Percentiles rank a stretch among this genome's conserved stretches.
These are phyloP conservation scores for Aspergillus flavus DNA, from an alignment of 2,329 filamentous ascomycete species.

Conservation along the genomic window DNA sequence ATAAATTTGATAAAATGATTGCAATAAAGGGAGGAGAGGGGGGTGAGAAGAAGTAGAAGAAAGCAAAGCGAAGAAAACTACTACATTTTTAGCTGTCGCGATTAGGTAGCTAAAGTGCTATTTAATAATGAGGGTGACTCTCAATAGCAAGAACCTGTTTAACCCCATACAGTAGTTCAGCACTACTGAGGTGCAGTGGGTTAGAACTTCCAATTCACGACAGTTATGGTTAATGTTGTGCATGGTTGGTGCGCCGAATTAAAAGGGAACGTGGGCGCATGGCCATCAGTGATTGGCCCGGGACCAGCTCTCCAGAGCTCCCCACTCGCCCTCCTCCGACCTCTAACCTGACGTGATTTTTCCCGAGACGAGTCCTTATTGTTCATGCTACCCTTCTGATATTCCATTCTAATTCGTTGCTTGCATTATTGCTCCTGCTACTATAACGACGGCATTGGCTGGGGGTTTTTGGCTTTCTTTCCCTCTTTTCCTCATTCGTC, in stretches of 20 bases:
- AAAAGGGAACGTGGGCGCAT: conserved; percentile 21
- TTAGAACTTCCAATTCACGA: too few species aligned
- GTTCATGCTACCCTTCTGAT: conserved; percentile 1
- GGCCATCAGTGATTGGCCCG: conserved; percentile 19
- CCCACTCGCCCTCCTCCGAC: conserved; percentile 17
- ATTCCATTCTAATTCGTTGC: conserved; percentile 4
- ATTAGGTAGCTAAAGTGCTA: too few species aligned
- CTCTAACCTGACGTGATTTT: conserved; percentile 10
- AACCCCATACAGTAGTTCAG: background rate
- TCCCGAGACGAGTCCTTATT: conserved; percentile 1
- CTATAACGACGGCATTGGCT: background rate
- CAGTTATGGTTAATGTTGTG: background rate
- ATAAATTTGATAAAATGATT: background rate
- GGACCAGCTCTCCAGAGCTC: conserved; percentile 22
- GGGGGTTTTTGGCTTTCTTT: conserved; percentile 2
- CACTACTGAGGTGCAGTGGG: too few species aligned
- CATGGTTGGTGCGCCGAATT: background rate
- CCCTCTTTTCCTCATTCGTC: conserved; percentile 5
- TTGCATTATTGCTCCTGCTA: background rate
- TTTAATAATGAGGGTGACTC: too few species aligned
- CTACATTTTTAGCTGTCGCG: background rate
- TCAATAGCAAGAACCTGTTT: background rate
- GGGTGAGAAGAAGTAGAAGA: background rate
- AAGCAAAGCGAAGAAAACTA: background rate
- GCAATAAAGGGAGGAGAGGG: background rate